Evolutionary conservation across 768 basidiomycete species (phyloP).

Genomic region (Agrocybe praecox): DNA sequence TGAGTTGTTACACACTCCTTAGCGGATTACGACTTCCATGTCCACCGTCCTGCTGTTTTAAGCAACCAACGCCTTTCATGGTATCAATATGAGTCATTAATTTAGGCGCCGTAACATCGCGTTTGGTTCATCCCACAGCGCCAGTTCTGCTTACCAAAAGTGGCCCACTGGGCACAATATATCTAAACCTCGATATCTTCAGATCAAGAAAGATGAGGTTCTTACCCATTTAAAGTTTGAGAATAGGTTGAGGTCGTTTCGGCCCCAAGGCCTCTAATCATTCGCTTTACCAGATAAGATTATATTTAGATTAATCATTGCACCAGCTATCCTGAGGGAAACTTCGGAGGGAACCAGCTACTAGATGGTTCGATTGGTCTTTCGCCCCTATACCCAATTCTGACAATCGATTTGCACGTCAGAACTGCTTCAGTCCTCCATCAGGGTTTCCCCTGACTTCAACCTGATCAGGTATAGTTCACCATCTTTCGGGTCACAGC

Average conservation of each 20-base stretch:
- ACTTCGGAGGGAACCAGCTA: slow-evolving; percentile 93
- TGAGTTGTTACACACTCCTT: slow-evolving; percentile 59
- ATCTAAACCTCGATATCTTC: slow-evolving; percentile 81
- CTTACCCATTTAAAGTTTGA: slow-evolving; percentile 87
- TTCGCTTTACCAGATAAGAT: slow-evolving; percentile 79
- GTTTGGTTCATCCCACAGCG: slow-evolving; percentile 73
- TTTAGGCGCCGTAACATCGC: slow-evolving; percentile 77
- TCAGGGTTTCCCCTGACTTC: slow-evolving; percentile 96
- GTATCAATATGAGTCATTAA: slow-evolving; percentile 85
- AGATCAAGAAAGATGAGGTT: slow-evolving; percentile 81
- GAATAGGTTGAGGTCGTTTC: slow-evolving; percentile 86
- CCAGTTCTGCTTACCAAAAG: slow-evolving; percentile 76
- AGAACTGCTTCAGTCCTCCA: slow-evolving; percentile 95
- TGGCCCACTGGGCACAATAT: slow-evolving; percentile 81
- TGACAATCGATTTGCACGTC: slow-evolving; percentile 96
- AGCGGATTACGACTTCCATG: slow-evolving; percentile 18
- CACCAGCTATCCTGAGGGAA: slow-evolving; percentile 72
- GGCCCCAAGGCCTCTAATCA: slow-evolving; percentile 91
- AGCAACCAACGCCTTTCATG: slow-evolving; percentile 86
- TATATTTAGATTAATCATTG: slow-evolving; percentile 57
- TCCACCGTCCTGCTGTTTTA: slow-evolving; percentile 39
- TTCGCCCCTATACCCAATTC: slow-evolving; percentile 96
- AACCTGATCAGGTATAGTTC: slow-evolving; percentile 88
- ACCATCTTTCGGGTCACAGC: slow-evolving; percentile 91
- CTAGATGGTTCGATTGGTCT: slow-evolving; percentile 95